Percentiles rank a stretch among this genome's conserved stretches.
phyloP scores from a whole-genome alignment of 306 rosid genomes.

The Fagus sylvatica region DNA sequence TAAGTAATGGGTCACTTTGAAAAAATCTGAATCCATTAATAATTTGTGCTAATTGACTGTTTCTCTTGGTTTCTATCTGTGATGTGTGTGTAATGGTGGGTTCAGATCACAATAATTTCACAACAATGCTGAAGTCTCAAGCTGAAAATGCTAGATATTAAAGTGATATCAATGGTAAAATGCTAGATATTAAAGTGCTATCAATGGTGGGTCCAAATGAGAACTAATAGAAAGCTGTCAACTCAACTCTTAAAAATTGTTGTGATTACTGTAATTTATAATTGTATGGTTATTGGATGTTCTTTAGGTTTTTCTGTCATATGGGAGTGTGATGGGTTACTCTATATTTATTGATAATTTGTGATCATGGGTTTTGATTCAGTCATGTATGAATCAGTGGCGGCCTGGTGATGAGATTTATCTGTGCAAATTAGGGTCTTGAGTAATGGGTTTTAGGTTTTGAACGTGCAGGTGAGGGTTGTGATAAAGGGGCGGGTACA shows the following conservation, averaged over 20 bases:
- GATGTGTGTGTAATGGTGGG: neutral
- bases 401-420: neutral
- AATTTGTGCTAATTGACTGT: neutral
- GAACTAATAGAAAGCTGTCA: no score
- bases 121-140: no score
- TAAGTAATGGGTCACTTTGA: neutral
- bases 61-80: neutral
- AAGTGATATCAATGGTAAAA: no score
- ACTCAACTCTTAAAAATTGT: no score
- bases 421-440: neutral
- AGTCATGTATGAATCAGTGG: neutral
- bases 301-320: neutral
- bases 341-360: neutral
- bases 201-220: no score
- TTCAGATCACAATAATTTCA: no score
- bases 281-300: neutral
- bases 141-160: no score
- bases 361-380: neutral
- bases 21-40: neutral
- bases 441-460: slow-evolving; percentile 4
- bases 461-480: slow-evolving; percentile 69
- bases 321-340: neutral
- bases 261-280: no score
- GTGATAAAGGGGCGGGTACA: slow-evolving; percentile 87
- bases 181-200: no score